Base-by-base conservation (phyloP, 345 rosid genomes). In the Zanthoxylum bungeanum region DNA sequence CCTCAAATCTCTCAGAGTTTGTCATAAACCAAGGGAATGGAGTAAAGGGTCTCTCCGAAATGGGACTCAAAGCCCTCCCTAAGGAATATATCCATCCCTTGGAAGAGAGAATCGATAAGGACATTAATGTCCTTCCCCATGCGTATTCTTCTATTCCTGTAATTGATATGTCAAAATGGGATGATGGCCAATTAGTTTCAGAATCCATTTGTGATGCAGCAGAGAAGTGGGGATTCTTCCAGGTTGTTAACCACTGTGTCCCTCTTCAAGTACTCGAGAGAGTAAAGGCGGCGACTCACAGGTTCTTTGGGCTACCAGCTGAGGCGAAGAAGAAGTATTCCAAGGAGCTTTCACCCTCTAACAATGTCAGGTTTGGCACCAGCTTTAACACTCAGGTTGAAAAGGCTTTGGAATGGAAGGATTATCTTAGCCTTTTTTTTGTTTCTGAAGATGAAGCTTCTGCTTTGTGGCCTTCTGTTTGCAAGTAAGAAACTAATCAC, bases 401-500 rank as follows among this genome's bases (percentile, higher is more conserved):
- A 74, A 75, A 75, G 66, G 88, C 85, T 52, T 71, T 85, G 0
- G 87, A 83, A 77, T 87, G 87, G 91, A 85, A 85, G 78, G 91
- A 87, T 75, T 85, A 74, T 42, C 86, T 83, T 9, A 83, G 89
- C 64, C 80, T 84, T 70, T 79, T 81, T 74, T 83, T 75, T 61
- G 83, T 79, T 37, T 81, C 87, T 12, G 84, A 82, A 1, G 81
- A 81, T 16, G 85, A 82, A 53, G 80, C 87, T 47, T 66, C 78
- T 44, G 72, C 84, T 57, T 63, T 76, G 7, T 84, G 87, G 87
- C 87, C 88, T 76, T 53, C 79, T 59, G 70, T 58, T 11, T 82
- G 86, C 87, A 83, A 72, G 85, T 82, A 55, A 63, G 39, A 46
- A 42, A 40, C 22, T 30, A 19, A 31, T 31, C 63, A 31, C 63